Conservation (phyloP, 495 filamentous ascomycete species). For the Talaromyces wortmannii region DNA sequence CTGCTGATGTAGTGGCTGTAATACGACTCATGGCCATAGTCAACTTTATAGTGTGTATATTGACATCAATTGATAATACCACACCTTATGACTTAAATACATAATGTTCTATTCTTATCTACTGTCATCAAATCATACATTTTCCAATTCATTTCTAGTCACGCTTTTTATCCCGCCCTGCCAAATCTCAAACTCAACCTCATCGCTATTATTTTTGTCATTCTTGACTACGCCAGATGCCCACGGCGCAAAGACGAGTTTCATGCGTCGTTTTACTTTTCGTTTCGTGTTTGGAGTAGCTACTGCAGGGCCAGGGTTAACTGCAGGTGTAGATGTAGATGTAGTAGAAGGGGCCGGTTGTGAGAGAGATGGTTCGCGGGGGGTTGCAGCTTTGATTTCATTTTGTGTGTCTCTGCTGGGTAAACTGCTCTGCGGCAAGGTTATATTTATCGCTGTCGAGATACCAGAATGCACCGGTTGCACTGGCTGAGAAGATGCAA, state of each 20-base stretch:
- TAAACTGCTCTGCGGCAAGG: neutral
- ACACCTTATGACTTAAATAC: no score
- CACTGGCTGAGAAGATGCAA: neutral
- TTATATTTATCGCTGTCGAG: neutral
- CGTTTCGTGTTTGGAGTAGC: constrained; percentile 10
- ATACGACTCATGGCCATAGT: no score
- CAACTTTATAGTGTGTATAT: no score
- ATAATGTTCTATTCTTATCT: no score
- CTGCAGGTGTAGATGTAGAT: no score
- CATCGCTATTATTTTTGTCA: constrained; percentile 10
- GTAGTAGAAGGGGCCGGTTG: neutral
- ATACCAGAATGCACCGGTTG: neutral
- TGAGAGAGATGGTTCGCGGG: neutral
- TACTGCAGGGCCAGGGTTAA: neutral
- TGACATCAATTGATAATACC: no score
- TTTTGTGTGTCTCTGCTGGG: neutral
- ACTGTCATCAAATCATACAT: no score
- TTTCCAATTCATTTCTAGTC: neutral
- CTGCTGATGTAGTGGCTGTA: no score
- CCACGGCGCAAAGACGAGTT: constrained; percentile 76
- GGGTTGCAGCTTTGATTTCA: neutral
- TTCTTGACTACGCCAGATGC: constrained; percentile 19
- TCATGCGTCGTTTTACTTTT: constrained; percentile 53
- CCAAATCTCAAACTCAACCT: constrained; percentile 46
- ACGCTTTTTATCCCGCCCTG: constrained; percentile 34